Evolutionary conservation across 2,329 filamentous ascomycete species (phyloP).

Genomic region (Diaporthe sp.): DNA sequence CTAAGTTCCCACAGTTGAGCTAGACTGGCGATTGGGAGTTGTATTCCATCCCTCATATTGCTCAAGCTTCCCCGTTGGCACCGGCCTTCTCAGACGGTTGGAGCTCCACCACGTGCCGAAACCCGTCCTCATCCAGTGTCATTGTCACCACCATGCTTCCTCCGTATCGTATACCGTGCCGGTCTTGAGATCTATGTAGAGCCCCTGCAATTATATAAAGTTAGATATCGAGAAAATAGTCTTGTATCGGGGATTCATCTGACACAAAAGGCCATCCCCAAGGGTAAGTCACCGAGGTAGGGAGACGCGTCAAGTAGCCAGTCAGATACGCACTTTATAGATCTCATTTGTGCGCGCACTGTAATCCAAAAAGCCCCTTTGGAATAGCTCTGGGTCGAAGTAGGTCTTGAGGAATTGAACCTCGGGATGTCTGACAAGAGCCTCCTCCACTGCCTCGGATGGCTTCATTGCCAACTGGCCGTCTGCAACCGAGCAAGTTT

Average conservation of each 20-base stretch:
- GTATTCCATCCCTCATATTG: not conserved
- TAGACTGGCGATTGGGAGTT: not conserved
- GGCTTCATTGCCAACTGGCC: accelerated
- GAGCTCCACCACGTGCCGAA: not conserved
- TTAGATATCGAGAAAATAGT: not conserved
- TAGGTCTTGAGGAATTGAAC: not conserved
- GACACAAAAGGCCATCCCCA: not conserved
- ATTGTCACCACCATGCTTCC: too few species aligned
- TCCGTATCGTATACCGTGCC: not conserved
- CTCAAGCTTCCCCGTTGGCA: not conserved
- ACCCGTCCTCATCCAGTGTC: not conserved
- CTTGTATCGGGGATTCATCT: not conserved
- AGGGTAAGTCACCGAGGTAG: not conserved
- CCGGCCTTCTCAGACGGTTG: not conserved
- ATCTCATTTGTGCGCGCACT: not conserved
- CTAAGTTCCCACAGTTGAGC: not conserved
- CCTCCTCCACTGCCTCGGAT: not conserved
- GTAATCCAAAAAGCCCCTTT: not conserved
- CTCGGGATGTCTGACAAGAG: not conserved
- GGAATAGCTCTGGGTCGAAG: not conserved
- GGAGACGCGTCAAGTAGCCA: not conserved
- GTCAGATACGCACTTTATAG: not conserved
- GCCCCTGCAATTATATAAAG: not conserved
- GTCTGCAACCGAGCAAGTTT: not conserved
- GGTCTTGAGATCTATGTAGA: not conserved